Percentiles rank a stretch among this genome's conserved stretches.
phyloP scores from a whole-genome alignment of 768 basidiomycete genomes.

The Russula sp. region DNA sequence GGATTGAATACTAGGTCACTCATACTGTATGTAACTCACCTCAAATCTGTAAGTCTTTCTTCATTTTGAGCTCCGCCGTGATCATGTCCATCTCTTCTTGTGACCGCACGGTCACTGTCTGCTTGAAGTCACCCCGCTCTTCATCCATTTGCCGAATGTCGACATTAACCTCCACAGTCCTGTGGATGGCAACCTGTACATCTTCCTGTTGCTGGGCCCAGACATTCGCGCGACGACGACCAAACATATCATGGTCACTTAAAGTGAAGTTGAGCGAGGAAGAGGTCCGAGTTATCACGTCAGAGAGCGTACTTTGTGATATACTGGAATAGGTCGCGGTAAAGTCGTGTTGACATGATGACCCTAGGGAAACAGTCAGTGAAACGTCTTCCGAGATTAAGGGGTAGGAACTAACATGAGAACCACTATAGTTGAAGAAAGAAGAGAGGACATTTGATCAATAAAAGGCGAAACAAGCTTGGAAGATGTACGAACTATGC shows the following conservation, averaged over 20 bases:
- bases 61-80: constrained; percentile 23
- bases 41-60: constrained; percentile 26
- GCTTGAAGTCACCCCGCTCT: constrained; percentile 7
- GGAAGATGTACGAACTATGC: constrained; percentile 24
- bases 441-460: neutral
- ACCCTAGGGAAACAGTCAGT: constrained; percentile 17
- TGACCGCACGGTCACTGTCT: constrained; percentile 14
- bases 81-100: constrained; percentile 19
- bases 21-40: constrained; percentile 9
- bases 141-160: constrained; percentile 20
- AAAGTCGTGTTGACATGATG: constrained; percentile 27
- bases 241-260: constrained; percentile 26
- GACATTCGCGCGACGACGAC: constrained; percentile 26
- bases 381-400: neutral
- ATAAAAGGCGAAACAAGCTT: neutral
- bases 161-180: constrained; percentile 23
- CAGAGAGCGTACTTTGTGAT: constrained; percentile 24
- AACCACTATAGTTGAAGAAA: constrained; percentile 22
- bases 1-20: neutral
- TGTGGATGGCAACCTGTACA: constrained; percentile 25
- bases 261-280: constrained; percentile 22
- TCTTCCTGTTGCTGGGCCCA: constrained; percentile 4
- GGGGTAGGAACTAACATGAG: constrained; percentile 19
- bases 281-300: constrained; percentile 10
- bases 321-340: constrained; percentile 28